Evolutionary conservation across 768 basidiomycete species (phyloP), one percentile per base, ranked within the genome.

Genomic region (Kwoniella sp.): DNA sequence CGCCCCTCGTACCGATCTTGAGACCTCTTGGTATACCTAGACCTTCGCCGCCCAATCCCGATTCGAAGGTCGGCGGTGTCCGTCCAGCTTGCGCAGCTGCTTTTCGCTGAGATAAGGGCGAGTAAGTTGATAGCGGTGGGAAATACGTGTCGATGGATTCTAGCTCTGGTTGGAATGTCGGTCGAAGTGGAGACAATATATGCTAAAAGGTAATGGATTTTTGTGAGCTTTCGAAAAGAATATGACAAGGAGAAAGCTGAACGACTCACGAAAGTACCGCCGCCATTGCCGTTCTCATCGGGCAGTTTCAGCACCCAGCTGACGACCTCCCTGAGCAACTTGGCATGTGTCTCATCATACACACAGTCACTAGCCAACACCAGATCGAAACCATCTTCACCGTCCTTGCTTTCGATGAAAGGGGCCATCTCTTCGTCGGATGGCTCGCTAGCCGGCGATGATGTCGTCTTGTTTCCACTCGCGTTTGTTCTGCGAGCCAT

Each of bases 321-420:
- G 5, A 67, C 73, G 12, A 78, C 77, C 57, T 79, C 58, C 13
- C 75, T 62, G 30, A 81, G 65, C 61, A 81, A 70, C 58, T 68
- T 67, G 23, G 79, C 78, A 55, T 81, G 79, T 2, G 78, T 77
- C 15, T 71, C 63, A 63, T 81, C 79, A 56, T 81, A 81, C 2
- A 81, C 79, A 61, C 79, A 81, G 58, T 81, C 79, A 20, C 74
- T 73, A 4, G 76, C 79, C 17, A 81, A 56, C 13, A 81, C 73
- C 31, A 81, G 63, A 61, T 81, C 78, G 60, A 79, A 81, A 4
- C 75, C 73, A 30, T 68, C 62, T 23, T 50, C n/a, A 17, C 38
- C 31, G 9, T 52, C 55, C n/a, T 34, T 45, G 9, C 54, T 41
- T 3, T 61, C 29, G 12, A 66, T 29, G 17, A 58, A 68, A 22